Evolutionary conservation across 768 basidiomycete genomes (phyloP), one percentile per base, ranked within the genome.

Genomic region (Exidia glandulosa): DNA sequence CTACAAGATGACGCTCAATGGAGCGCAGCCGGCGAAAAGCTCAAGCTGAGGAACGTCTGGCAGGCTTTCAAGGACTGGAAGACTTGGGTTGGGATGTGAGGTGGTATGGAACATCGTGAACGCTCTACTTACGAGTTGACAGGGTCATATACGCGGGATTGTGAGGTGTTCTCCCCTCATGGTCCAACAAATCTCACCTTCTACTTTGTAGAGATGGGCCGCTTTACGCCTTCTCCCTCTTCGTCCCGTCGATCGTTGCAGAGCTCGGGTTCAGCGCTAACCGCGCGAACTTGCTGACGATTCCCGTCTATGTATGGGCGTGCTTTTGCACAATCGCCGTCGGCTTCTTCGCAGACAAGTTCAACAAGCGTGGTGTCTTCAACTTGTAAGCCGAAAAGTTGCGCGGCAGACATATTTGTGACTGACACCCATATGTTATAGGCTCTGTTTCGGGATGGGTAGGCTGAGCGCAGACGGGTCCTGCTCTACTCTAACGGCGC

Each of bases 291-390:
- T 74, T 90, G 41, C 70, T 90, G 59, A 88, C 86, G 3, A 86
- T 90, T 3, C 89, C 88, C 0, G 86, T 89, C 37, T 91, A 90
- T 65, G 77, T 76, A 5, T 76, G 82, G 48, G 89, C 88, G 12
- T 84, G 86, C 63, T 72, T 84, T 27, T 69, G 82, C 45, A 90
- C 88, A 3, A 86, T 82, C 66, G 57, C 70, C 0, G 81, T 88
- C 33, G 86, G 86, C 3, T 85, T 76, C 68, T 56, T 75, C 7
- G 86, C 86, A 1, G 87, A 90, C 67, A 74, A 79, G 56, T 76
- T 77, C 61, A 81, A 84, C n/a, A 75, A 76, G 47, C 74, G 88
- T 61, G 86, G 84, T 2, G 73, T 77, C 56, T 79, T 85, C 63
- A 87, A 86, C 66, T 64, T 90, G 84, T 86, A 64, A 45, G 83